phyloP scores from a whole-genome alignment of 495 filamentous ascomycete genomes.

The Stereocaulon alpinum region DNA sequence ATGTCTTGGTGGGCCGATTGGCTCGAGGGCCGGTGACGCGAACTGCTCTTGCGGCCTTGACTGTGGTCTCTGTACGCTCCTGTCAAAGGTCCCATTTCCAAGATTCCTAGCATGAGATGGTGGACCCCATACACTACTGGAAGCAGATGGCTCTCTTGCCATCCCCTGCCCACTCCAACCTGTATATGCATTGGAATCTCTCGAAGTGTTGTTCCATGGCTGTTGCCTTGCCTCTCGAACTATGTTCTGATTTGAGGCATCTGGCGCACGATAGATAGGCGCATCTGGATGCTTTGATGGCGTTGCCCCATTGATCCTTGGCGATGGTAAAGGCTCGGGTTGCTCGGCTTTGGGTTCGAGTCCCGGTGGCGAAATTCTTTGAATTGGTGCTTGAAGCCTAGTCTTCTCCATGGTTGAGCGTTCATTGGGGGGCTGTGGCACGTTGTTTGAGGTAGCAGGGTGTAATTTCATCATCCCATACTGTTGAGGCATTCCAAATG shows the following conservation, averaged over 20 bases:
- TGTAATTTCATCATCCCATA: conserved; percentile 53
- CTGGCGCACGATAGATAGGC: conserved; percentile 8
- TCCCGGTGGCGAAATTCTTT: conserved; percentile 29
- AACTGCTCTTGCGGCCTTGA: conserved; percentile 29
- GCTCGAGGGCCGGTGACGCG: conserved; percentile 15
- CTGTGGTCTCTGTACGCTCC: conserved; percentile 40
- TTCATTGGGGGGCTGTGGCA: conserved; percentile 29
- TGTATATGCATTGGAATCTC: conserved; percentile 21
- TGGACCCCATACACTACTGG: conserved; percentile 66
- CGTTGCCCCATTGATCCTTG: conserved; percentile 25
- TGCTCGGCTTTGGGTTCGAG: conserved; percentile 30
- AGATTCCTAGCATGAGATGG: conserved; percentile 57
- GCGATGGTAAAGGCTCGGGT: conserved; percentile 10
- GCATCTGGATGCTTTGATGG: conserved; percentile 13
- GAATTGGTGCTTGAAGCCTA: conserved; percentile 19
- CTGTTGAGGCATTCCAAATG: conserved; percentile 42
- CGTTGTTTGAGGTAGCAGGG: conserved; percentile 39
- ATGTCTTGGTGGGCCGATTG: conserved; percentile 22
- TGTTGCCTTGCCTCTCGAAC: conserved; percentile 15
- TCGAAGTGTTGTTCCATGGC: conserved; percentile 23
- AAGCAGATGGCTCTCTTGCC: conserved; percentile 29
- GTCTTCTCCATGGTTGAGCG: conserved; percentile 30
- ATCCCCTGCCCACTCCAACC: conserved; percentile 22
- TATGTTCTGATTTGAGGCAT: conserved; percentile 12
- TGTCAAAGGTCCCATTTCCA: conserved; percentile 71